These are phyloP conservation scores for Cystobasidium slooffiae DNA, from an alignment of 1,284 basidiomycete genomes.

Conservation along the genomic window DNA sequence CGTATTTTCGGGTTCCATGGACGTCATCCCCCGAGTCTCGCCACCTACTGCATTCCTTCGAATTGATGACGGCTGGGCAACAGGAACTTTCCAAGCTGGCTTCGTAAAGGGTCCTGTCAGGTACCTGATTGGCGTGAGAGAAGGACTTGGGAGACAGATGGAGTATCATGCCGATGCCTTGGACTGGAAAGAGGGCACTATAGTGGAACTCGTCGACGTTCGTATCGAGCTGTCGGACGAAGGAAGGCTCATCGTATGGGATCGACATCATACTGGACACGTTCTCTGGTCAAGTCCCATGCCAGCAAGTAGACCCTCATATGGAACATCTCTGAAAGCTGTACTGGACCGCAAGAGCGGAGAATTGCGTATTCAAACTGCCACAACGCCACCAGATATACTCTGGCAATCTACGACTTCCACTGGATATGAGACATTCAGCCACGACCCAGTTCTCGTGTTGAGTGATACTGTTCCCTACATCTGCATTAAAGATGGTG, in stretches of 20 bases:
- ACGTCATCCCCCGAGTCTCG: conserved; percentile 44
- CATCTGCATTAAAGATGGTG: conserved; percentile 46
- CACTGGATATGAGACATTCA: conserved; percentile 19
- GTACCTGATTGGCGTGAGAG: conserved; percentile 52
- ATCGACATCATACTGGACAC: conserved; percentile 38
- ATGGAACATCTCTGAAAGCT: not conserved
- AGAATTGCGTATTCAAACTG: not conserved
- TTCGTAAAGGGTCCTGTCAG: conserved; percentile 51
- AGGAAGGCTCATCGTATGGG: conserved; percentile 46
- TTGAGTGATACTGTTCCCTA: conserved; percentile 46
- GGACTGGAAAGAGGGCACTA: conserved; percentile 37
- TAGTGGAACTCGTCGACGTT: conserved; percentile 43
- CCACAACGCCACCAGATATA: conserved; percentile 27
- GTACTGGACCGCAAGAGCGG: not conserved
- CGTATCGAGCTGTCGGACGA: conserved; percentile 46
- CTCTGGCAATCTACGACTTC: not conserved
- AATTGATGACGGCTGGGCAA: conserved; percentile 45
- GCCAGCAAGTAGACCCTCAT: not conserved
- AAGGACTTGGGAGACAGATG: conserved; percentile 47
- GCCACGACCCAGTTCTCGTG: conserved; percentile 44
- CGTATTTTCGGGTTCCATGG: conserved; percentile 48
- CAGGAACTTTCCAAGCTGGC: conserved; percentile 49
- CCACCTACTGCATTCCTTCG: conserved; percentile 52
- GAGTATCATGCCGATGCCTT: conserved; percentile 45
- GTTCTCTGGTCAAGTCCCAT: conserved; percentile 13